Conservation (phyloP, 768 basidiomycete species). For the Leucogyrophana mollusca region DNA sequence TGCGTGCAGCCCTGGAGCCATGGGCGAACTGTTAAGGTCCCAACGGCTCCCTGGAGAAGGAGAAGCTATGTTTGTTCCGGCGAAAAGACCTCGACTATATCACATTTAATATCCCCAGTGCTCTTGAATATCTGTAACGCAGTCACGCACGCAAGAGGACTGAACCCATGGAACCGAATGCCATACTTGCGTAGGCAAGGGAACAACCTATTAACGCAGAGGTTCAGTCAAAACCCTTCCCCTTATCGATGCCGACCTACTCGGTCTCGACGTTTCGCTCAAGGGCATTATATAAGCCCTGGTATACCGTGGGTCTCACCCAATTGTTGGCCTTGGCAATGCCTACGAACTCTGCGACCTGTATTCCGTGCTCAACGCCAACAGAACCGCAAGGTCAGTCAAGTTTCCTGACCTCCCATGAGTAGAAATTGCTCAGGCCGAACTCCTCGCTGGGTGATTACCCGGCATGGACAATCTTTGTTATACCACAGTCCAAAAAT, state of each 20-base stretch:
- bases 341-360: conserved; percentile 24
- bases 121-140: neutral
- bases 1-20: neutral
- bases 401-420: conserved; percentile 10
- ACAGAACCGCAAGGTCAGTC: neutral
- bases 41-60: conserved; percentile 1
- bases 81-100: conserved; percentile 30
- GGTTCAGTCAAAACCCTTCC: neutral
- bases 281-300: conserved; percentile 22
- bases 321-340: conserved; percentile 22
- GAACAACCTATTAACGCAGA: conserved; percentile 9
- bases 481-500: neutral
- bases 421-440: conserved; percentile 16
- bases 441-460: conserved; percentile 9
- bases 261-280: conserved; percentile 17
- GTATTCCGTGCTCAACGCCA: neutral
- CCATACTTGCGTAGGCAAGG: conserved; percentile 22
- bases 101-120: neutral
- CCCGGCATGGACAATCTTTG: neutral
- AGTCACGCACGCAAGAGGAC: conserved; percentile 22
- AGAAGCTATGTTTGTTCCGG: conserved; percentile 16
- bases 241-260: conserved; percentile 1
- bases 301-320: conserved; percentile 22
- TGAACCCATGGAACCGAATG: conserved; percentile 30
- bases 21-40: neutral